A percentile compares a stretch with the other conserved stretches of the same genome.
Evolutionary conservation across 352 stramenopile species (phyloP).

Genomic region (Phytopythium kandeliae): DNA sequence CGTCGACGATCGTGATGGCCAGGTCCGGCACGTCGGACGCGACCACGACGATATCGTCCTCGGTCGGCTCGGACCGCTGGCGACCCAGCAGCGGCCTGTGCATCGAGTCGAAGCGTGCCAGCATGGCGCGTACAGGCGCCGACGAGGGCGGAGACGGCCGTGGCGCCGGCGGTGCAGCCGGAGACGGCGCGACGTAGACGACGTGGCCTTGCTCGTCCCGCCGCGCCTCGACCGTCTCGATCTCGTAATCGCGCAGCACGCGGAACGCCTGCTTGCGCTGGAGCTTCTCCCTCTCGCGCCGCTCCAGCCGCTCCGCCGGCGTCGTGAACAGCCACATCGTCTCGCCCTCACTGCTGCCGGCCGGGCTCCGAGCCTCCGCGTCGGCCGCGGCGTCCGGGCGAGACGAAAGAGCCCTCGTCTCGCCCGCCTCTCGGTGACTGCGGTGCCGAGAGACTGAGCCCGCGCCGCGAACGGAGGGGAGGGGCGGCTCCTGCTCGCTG

Average conservation of each 20-base stretch:
- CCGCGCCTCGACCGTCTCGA: slow-evolving; percentile 21
- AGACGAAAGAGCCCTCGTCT: slow-evolving; percentile 1
- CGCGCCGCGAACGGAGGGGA: neutral
- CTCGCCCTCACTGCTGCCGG: slow-evolving; percentile 25
- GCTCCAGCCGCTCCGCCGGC: slow-evolving; percentile 41
- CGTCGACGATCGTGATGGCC: slow-evolving; percentile 10
- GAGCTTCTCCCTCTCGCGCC: slow-evolving; percentile 45
- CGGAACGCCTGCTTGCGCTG: slow-evolving; percentile 46
- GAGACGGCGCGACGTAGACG: neutral
- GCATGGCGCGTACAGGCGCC: slow-evolving; percentile 4
- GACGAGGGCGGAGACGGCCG: slow-evolving; percentile 8
- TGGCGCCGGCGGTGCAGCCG: neutral
- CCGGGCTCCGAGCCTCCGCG: slow-evolving; percentile 2
- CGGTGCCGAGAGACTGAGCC: neutral
- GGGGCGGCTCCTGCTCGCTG: neutral
- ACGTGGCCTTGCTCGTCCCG: slow-evolving; percentile 6
- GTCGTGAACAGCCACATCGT: slow-evolving; percentile 53
- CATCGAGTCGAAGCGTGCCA: slow-evolving; percentile 19
- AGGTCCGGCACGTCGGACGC: slow-evolving; percentile 12
- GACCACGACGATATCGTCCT: slow-evolving; percentile 33
- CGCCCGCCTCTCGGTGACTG: neutral
- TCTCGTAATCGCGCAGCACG: slow-evolving; percentile 48
- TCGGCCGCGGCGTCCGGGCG: neutral
- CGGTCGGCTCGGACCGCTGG: slow-evolving; percentile 15
- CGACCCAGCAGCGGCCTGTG: slow-evolving; percentile 22